Conservation (phyloP, 2,329 filamentous ascomycete species). For the Colletotrichum sp. region DNA sequence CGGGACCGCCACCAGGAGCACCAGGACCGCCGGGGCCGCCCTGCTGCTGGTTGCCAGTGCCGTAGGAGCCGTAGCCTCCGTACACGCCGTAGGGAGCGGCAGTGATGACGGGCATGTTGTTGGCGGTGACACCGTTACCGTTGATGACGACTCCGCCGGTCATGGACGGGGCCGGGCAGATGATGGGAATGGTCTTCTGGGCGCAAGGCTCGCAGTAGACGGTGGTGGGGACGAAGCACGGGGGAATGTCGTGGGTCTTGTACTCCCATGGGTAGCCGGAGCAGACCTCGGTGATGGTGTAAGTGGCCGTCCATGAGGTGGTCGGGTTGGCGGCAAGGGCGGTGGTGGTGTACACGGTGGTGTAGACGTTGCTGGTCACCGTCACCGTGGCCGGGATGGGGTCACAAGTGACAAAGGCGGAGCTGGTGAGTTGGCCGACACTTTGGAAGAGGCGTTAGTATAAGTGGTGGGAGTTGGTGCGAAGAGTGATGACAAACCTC, state of each 20-base stretch:
- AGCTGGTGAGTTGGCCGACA: constrained; percentile 31
- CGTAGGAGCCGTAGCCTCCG: constrained; percentile 1
- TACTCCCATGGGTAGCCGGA: constrained; percentile 33
- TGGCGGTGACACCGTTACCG: constrained; percentile 41
- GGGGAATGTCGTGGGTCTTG: constrained; percentile 34
- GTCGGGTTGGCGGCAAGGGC: constrained; percentile 41
- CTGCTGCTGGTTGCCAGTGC: not conserved
- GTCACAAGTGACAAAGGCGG: constrained; percentile 34
- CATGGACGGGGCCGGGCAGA: constrained; percentile 38
- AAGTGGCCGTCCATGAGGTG: constrained; percentile 43
- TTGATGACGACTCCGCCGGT: constrained; percentile 32
- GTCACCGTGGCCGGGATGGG: constrained; percentile 25
- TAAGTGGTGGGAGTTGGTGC: not conserved
- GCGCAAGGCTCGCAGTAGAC: constrained; percentile 38
- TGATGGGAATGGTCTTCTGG: constrained; percentile 37
- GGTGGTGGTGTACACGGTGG: constrained; percentile 42
- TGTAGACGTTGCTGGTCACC: constrained; percentile 30
- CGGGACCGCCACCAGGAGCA: not conserved
- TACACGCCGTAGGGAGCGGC: constrained; percentile 6
- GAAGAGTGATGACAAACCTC: constrained; percentile 7
- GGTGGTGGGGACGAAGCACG: constrained; percentile 42
- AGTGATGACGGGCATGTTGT: constrained; percentile 21
- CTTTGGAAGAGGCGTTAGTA: constrained; percentile 27
- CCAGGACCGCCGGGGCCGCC: not conserved
- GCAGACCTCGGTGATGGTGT: constrained; percentile 43